Evolutionary conservation across 805 yeast genomes (phyloP).

Genomic region (Zygosaccharomyces bailii): DNA sequence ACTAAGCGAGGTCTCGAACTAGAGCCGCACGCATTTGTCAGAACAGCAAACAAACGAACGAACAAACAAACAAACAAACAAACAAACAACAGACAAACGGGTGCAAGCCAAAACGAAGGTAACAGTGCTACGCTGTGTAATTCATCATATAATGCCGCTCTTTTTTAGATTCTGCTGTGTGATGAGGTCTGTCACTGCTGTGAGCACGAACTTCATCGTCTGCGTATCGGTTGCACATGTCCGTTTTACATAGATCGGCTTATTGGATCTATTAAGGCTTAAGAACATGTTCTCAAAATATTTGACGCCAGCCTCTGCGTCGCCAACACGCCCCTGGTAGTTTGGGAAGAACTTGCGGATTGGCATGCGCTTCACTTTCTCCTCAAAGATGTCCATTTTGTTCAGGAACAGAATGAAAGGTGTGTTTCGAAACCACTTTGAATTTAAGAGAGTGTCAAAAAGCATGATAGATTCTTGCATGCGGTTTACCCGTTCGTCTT

Average conservation of each 20-base stretch:
- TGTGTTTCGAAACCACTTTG: conserved; percentile 78
- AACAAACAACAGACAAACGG: neutral
- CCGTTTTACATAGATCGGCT: conserved; percentile 83
- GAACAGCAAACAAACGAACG: neutral
- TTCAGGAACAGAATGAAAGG: conserved; percentile 88
- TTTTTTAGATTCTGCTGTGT: conserved; percentile 76
- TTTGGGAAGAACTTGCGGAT: conserved; percentile 74
- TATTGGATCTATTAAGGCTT: conserved; percentile 55
- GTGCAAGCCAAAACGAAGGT: neutral
- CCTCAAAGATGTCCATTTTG: conserved; percentile 77
- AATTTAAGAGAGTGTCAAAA: conserved; percentile 79
- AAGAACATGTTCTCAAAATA: conserved; percentile 70
- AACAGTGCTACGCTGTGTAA: too few relatives aligned
- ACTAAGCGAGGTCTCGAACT: neutral
- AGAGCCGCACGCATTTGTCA: neutral
- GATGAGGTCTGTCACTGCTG: conserved; percentile 90
- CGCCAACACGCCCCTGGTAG: conserved; percentile 61
- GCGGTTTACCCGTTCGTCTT: conserved; percentile 83
- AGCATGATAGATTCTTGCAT: conserved; percentile 86
- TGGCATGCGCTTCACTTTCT: conserved; percentile 64
- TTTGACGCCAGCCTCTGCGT: conserved; percentile 61
- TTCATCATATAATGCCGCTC: conserved; percentile 67
- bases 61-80: neutral
- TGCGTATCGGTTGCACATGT: conserved; percentile 95
- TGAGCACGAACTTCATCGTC: conserved; percentile 83